Evolutionary conservation across 331 rosid genomes (phyloP).

Genomic region (Phaseolus coccineus): DNA sequence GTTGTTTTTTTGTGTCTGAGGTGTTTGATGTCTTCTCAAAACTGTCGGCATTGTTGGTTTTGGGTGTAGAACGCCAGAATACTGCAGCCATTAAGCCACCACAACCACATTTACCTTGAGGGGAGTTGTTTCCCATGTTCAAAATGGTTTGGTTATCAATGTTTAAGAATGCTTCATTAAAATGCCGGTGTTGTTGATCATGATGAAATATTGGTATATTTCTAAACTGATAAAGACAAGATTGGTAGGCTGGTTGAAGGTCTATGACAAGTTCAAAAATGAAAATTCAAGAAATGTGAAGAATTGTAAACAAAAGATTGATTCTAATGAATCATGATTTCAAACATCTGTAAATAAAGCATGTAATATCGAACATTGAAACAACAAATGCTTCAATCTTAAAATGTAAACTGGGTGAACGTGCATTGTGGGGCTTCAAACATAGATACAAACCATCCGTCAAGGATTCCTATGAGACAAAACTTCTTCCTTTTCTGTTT

Average conservation of each 20-base stretch:
- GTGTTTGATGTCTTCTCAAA: conserved; percentile 46
- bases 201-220: not conserved
- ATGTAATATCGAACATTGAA: conserved; percentile 11
- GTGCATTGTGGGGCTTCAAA: not conserved
- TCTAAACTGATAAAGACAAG: not conserved
- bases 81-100: conserved; percentile 67
- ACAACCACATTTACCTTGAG: conserved; percentile 64
- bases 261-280: not conserved
- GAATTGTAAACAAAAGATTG: conserved; percentile 2
- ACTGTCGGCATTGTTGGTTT: conserved; percentile 16
- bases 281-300: conserved; percentile 11
- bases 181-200: not conserved
- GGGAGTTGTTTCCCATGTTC: conserved; percentile 59
- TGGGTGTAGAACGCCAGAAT: conserved; percentile 59
- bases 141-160: not conserved
- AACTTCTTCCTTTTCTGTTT: conserved; percentile 1
- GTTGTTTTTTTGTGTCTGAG: conserved; percentile 48
- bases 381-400: not conserved
- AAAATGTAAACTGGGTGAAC: not conserved
- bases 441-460: not conserved
- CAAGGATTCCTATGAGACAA: not conserved
- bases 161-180: conserved; percentile 5
- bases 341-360: conserved; percentile 12
- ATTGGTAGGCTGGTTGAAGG: not conserved
- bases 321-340: not conserved